Conservation (phyloP, 2,329 filamentous ascomycete genomes). For the Pseudogymnoascus sp. region DNA sequence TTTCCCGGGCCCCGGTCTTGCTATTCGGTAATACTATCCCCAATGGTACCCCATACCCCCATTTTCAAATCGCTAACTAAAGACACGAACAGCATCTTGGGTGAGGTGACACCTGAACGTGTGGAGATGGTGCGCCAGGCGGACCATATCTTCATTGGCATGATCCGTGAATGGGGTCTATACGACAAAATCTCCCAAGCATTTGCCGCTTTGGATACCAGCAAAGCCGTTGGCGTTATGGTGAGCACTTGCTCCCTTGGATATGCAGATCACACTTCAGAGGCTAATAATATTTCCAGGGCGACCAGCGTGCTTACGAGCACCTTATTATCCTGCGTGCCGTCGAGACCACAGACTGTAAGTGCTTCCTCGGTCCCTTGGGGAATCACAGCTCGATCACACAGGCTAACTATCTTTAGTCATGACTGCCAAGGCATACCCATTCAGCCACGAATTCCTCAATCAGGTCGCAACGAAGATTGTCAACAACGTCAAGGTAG, state of each 20-base stretch:
- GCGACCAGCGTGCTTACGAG: conserved; percentile 60
- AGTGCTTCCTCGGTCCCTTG: conserved; percentile 11
- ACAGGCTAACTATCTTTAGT: conserved; percentile 50
- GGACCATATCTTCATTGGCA: conserved; percentile 68
- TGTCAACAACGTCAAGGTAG: conserved; percentile 59
- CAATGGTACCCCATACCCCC: not conserved
- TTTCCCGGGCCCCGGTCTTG: conserved; percentile 47
- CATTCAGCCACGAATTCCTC: conserved; percentile 54
- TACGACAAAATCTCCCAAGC: conserved; percentile 66
- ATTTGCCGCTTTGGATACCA: conserved; percentile 58
- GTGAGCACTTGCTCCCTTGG: conserved; percentile 10
- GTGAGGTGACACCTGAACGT: conserved; percentile 72
- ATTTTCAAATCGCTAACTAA: conserved; percentile 14
- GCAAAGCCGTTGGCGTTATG: conserved; percentile 58
- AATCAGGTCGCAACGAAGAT: conserved; percentile 58
- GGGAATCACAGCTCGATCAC: conserved; percentile 22
- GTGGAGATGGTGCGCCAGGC: conserved; percentile 73
- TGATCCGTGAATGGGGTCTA: conserved; percentile 63
- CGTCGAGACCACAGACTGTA: conserved; percentile 43
- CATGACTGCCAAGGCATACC: conserved; percentile 30
- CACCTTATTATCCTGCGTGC: conserved; percentile 54
- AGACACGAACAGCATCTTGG: conserved; percentile 56
- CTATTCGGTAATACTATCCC: conserved; percentile 4
- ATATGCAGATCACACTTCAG: conserved; percentile 23
- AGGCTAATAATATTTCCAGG: conserved; percentile 25